Evolutionary conservation across 495 filamentous ascomycete genomes (phyloP), one percentile per base, ranked within the genome.

Genomic region (Collariella sp.): DNA sequence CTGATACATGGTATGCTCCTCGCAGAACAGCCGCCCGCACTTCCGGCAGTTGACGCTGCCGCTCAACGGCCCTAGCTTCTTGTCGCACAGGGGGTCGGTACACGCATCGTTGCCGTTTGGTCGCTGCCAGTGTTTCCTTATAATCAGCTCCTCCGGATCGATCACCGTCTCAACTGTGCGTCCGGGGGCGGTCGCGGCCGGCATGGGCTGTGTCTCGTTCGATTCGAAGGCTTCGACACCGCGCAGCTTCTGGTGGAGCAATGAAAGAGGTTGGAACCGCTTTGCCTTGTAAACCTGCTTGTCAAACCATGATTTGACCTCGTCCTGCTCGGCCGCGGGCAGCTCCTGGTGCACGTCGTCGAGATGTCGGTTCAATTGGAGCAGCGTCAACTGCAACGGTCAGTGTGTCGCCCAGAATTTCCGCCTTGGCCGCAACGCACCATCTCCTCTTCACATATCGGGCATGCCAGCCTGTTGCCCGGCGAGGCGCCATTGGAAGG

Each of bases 1-100:
- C 72, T 97, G 91, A 62, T 97, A 98, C 93, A 96, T 96, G 29
- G 91, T 96, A 72, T 98, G 94, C 59, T 94, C 88, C 65, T 97
- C 91, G 70, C 93, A 98, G 65, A 96, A 98, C 33, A 98, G 73
- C 57, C 83, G 86, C 0, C 93, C 93, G 58, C 93, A 98, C 48
- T 88, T 86, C 50, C 93, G 76, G 64, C 93, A 98, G 63, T 98
- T 95, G 58, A 97, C 83, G 54, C 77, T 87, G 15, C 91, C 90
- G 57, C 85, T 89, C 19, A 85, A 77, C 12, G 83, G 79, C 5
- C 87, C 89, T 12, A 96, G 74, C 24, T 82, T 80, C 65, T 84
- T 83, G 19, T 84, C 87, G 62, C 93, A 98, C 15, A 83, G 78
- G 19, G 90, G 93, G 55, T 98, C 93, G 7, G 89, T 81, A 65